These are phyloP conservation scores for Saccharomycopsis sp. DNA, from an alignment of 805 yeast genomes.

Conservation along the genomic window DNA sequence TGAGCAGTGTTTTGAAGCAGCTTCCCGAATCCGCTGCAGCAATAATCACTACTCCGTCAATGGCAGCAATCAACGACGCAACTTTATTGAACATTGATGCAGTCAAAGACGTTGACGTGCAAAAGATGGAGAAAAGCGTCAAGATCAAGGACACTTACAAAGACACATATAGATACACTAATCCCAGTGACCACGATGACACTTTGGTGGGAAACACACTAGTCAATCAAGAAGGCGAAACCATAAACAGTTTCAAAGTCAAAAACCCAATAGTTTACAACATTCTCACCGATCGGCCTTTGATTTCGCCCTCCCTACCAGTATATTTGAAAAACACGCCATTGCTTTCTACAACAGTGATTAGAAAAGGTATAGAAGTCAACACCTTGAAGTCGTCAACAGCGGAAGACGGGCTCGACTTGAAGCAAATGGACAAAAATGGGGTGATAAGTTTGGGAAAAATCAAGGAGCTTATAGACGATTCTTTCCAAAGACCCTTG, in stretches of 20 bases:
- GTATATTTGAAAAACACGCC: slow-evolving; percentile 50
- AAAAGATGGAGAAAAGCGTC: not conserved
- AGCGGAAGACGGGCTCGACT: slow-evolving; percentile 32
- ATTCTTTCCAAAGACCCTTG: slow-evolving; percentile 67
- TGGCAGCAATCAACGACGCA: slow-evolving; percentile 41
- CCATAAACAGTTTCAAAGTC: slow-evolving; percentile 28
- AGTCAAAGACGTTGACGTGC: not conserved
- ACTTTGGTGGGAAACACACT: slow-evolving; percentile 12
- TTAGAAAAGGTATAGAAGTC: slow-evolving; percentile 59
- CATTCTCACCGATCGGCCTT: slow-evolving; percentile 82
- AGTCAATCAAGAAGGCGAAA: slow-evolving; percentile 24
- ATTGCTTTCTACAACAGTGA: slow-evolving; percentile 62
- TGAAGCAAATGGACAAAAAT: slow-evolving; percentile 30
- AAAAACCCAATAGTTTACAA: slow-evolving; percentile 86
- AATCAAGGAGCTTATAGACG: slow-evolving; percentile 56
- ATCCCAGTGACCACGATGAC: not conserved
- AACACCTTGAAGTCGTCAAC: slow-evolving; percentile 23
- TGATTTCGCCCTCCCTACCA: slow-evolving; percentile 86
- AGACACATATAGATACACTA: slow-evolving; percentile 1
- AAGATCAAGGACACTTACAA: slow-evolving; percentile 17
- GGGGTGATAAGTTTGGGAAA: slow-evolving; percentile 44
- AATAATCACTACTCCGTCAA: slow-evolving; percentile 72
- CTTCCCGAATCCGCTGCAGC: slow-evolving; percentile 63
- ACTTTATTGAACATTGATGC: slow-evolving; percentile 11
- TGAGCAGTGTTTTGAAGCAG: slow-evolving; percentile 46